A percentile compares a stretch with the other conserved stretches of the same genome.
phyloP scores from a whole-genome alignment of 192 early-diverging fungal genomes.

The Irineochytrium annulatum region DNA sequence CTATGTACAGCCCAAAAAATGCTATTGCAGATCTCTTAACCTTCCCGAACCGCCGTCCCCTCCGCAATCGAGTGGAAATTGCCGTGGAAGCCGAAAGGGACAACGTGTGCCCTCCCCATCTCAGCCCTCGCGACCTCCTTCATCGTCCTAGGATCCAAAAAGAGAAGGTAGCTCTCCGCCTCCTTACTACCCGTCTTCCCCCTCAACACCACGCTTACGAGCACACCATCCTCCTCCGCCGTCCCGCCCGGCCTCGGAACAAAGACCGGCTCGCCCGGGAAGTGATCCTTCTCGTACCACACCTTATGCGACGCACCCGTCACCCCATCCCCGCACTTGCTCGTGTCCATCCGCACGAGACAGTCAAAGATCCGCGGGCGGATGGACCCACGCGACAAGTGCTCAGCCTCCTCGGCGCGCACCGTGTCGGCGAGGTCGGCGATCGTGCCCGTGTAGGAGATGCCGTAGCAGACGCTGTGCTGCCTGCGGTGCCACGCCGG shows the following conservation, averaged over 20 bases:
- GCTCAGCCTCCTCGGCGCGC: not conserved
- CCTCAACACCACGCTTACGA: conserved; percentile 73
- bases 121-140: conserved; percentile 62
- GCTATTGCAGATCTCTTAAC: too few relatives aligned
- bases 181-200: conserved; percentile 27
- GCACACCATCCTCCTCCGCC: conserved; percentile 70
- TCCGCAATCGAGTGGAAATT: conserved; percentile 5
- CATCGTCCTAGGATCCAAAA: conserved; percentile 70
- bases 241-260: conserved; percentile 54
- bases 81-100: conserved; percentile 71
- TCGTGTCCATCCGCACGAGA: too few relatives aligned
- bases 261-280: conserved; percentile 77
- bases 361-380: too few relatives aligned
- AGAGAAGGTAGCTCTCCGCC: conserved; percentile 61
- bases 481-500: not conserved
- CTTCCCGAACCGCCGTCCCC: not conserved
- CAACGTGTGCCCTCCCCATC: conserved; percentile 49
- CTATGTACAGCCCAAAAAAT: too few relatives aligned
- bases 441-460: not conserved
- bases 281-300: conserved; percentile 60
- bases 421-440: not conserved
- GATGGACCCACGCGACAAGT: too few relatives aligned
- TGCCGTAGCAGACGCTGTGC: not conserved
- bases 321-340: too few relatives aligned
- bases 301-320: conserved; percentile 16